Evolutionary conservation across 371 early-diverging fungal genomes (phyloP).

Genomic region (Coemansia sp.): DNA sequence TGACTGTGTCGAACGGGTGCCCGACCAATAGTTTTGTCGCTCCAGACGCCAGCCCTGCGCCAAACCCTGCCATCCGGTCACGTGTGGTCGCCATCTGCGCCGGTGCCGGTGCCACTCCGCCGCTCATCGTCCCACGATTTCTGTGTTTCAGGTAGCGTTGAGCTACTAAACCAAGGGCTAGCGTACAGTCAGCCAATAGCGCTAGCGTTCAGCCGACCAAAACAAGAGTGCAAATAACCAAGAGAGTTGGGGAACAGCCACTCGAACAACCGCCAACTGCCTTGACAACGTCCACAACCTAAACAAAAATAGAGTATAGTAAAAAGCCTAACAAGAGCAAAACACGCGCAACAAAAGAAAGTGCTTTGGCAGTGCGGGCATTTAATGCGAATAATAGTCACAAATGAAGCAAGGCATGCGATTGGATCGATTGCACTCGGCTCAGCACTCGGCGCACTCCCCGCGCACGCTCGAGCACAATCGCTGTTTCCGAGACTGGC

Average conservation of each 20-base stretch:
- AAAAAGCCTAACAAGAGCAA: too few species aligned
- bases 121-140: not conserved
- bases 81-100: slow-evolving; percentile 49
- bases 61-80: slow-evolving; percentile 70
- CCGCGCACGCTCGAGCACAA: not conserved
- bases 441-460: not conserved
- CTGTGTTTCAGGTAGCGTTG: not conserved
- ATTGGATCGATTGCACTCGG: not conserved
- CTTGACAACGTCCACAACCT: not conserved
- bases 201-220: not conserved
- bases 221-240: not conserved
- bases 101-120: not conserved
- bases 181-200: not conserved
- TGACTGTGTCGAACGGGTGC: slow-evolving; percentile 81
- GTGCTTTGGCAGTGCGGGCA: too few species aligned
- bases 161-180: not conserved
- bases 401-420: too few species aligned
- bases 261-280: too few species aligned
- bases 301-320: not conserved
- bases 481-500: not conserved
- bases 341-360: too few species aligned
- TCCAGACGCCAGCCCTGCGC: slow-evolving; percentile 77
- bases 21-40: slow-evolving; percentile 79
- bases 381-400: too few species aligned
- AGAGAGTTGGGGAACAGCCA: not conserved